Evolutionary conservation across 176 grass and related monocot species (phyloP), one percentile per base, ranked within the genome.

Genomic region (Zizania latifolia): DNA sequence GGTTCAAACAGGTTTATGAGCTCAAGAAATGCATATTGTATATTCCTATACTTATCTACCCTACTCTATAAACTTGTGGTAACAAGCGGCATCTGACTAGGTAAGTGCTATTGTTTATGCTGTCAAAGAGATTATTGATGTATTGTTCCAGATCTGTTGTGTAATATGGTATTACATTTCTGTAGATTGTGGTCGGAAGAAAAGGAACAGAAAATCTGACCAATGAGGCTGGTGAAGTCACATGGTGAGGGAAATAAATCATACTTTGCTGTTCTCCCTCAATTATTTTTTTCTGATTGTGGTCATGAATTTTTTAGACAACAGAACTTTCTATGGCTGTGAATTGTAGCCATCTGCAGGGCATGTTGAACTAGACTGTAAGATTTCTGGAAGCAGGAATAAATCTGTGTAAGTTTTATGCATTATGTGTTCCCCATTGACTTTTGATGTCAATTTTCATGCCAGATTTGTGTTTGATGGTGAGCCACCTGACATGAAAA

Each of bases 391-490:
- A n/a, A n/a, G n/a, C n/a, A 37, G 94, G 94, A 84, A 89, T 97
- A 55, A 91, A 97, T 90, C 90, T 74, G 88, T 97, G 94, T 97
- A 91, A 87, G 75, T 73, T 50, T 75, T 14, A 37, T 73, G 41
- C 48, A 59, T 56, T n/a, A 68, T 56, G 40, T 75, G 48, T 24
- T 65, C 64, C 33, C 60, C 58, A 7, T 80, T 79, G 24, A 5
- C 66, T 77, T 13, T 22, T 78, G 23, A 27, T 37, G n/a, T 85
- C 37, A 72, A 46, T n/a, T 41, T 82, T 62, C 72, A 51, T 85
- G 44, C 43, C 70, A 97, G 94, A 62, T 93, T 87, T 91, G 94
- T 97, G 66, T 97, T 97, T 80, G 94, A 93, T 78, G 94, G 94
- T 4, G 90, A 81, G 39, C 94, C 94, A 56, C 94, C 94, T 65